phyloP scores from a whole-genome alignment of 352 stramenopile species.

The Phytophthora crassamura region DNA sequence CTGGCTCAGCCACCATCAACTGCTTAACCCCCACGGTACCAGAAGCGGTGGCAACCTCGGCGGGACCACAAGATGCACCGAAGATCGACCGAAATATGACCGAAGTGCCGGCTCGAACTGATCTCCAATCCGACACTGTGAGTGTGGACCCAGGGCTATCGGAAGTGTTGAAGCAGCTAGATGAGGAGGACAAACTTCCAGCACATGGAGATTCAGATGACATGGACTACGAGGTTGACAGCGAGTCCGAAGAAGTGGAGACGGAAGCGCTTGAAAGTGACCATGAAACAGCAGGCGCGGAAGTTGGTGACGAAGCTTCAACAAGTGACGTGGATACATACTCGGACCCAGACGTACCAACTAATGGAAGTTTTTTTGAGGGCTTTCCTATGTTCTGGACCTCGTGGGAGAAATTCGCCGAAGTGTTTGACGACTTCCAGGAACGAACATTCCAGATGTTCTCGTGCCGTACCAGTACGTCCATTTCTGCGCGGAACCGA shows the following conservation, averaged over 20 bases:
- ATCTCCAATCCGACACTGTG: too few species aligned
- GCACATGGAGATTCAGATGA: not conserved
- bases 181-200: not conserved
- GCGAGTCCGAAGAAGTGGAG: not conserved
- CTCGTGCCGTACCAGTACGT: not conserved
- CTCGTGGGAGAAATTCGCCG: not conserved
- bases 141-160: not conserved
- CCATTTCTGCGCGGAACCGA: not conserved
- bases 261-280: not conserved
- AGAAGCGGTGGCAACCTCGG: too few species aligned
- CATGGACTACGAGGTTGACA: not conserved
- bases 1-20: too few species aligned
- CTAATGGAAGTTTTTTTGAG: not conserved
- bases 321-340: too few species aligned
- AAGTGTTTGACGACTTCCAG: slow-evolving; percentile 1
- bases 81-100: too few species aligned
- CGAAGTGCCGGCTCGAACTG: too few species aligned
- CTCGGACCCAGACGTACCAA: not conserved
- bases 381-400: not conserved
- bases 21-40: too few species aligned
- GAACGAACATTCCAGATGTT: slow-evolving; percentile 11
- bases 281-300: not conserved
- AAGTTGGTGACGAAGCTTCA: too few species aligned
- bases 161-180: not conserved
- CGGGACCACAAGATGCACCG: too few species aligned